Conservation (phyloP, 495 filamentous ascomycete genomes). For the Extremus antarcticus region DNA sequence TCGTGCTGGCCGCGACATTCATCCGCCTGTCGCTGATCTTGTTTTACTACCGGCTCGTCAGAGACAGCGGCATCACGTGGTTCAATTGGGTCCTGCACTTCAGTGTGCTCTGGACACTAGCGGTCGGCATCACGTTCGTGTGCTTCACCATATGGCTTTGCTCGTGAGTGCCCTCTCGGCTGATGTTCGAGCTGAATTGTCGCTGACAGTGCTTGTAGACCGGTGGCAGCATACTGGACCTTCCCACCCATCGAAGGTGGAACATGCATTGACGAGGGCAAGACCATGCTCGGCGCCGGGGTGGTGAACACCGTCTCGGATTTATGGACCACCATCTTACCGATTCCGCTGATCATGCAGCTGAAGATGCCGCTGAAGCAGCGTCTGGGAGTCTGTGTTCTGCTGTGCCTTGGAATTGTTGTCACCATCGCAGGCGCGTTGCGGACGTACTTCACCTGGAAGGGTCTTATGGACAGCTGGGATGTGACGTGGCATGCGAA, state of each 20-base stretch:
- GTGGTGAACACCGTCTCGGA: conserved; percentile 52
- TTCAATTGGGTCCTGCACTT: conserved; percentile 37
- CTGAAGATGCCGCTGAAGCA: conserved; percentile 45
- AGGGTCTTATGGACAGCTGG: conserved; percentile 38
- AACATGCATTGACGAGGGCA: conserved; percentile 42
- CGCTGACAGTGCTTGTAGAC: conserved; percentile 22
- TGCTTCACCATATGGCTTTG: conserved; percentile 46
- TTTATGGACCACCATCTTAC: conserved; percentile 45
- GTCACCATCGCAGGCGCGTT: conserved; percentile 47
- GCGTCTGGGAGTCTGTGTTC: conserved; percentile 43
- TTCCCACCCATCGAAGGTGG: conserved; percentile 27
- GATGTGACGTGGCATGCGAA: conserved; percentile 47
- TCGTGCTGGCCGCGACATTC: conserved; percentile 41
- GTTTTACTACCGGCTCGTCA: conserved; percentile 45
- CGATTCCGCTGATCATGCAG: conserved; percentile 48
- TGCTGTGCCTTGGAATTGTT: conserved; percentile 48
- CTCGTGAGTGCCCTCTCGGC: conserved; percentile 35
- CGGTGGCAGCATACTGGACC: conserved; percentile 45
- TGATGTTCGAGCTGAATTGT: not conserved
- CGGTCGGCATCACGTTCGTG: conserved; percentile 39
- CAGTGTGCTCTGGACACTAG: conserved; percentile 35
- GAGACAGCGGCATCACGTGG: conserved; percentile 27
- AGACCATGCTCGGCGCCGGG: conserved; percentile 42
- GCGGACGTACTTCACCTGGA: conserved; percentile 44
- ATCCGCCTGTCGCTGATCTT: conserved; percentile 49